Conservation (phyloP, 371 early-diverging fungal species). For the Saksenaea oblongispora region DNA sequence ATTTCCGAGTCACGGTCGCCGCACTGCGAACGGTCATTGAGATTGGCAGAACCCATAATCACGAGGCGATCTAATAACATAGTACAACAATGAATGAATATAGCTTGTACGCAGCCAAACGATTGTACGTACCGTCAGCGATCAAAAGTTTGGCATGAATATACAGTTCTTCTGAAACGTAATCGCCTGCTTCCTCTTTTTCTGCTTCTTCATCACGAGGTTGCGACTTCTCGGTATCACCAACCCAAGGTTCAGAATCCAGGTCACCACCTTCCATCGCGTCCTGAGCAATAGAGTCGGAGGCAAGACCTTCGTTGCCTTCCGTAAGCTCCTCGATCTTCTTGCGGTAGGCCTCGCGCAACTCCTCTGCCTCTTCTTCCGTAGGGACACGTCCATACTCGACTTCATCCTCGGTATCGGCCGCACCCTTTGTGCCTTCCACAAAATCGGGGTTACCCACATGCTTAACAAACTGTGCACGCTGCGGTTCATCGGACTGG, state of each 20-base stretch:
- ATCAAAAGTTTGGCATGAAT: slow-evolving; percentile 93
- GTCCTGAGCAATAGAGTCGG: slow-evolving; percentile 36
- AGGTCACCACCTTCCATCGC: slow-evolving; percentile 40
- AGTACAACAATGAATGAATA: no score
- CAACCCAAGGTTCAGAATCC: slow-evolving; percentile 36
- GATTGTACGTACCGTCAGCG: slow-evolving; percentile 90
- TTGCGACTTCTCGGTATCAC: slow-evolving; percentile 19
- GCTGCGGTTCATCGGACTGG: neutral
- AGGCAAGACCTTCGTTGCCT: slow-evolving; percentile 27
- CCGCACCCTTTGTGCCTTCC: slow-evolving; percentile 26
- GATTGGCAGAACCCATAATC: slow-evolving; percentile 90
- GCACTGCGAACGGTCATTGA: slow-evolving; percentile 91
- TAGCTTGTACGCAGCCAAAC: no score
- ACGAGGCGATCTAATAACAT: slow-evolving; percentile 63
- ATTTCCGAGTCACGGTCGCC: slow-evolving; percentile 94
- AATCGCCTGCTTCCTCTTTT: slow-evolving; percentile 41
- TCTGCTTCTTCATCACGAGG: slow-evolving; percentile 29
- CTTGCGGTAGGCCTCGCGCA: neutral
- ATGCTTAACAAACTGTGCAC: slow-evolving; percentile 28
- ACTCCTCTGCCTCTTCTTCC: slow-evolving; percentile 1
- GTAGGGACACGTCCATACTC: slow-evolving; percentile 35
- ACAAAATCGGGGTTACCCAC: slow-evolving; percentile 41
- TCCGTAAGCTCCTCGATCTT: slow-evolving; percentile 16
- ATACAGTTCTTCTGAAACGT: slow-evolving; percentile 87
- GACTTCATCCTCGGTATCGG: slow-evolving; percentile 31